A percentile compares a stretch with the other conserved stretches of the same genome.
Conservation (phyloP, 2,329 filamentous ascomycete genomes). For the Dactylellina leptospora region DNA sequence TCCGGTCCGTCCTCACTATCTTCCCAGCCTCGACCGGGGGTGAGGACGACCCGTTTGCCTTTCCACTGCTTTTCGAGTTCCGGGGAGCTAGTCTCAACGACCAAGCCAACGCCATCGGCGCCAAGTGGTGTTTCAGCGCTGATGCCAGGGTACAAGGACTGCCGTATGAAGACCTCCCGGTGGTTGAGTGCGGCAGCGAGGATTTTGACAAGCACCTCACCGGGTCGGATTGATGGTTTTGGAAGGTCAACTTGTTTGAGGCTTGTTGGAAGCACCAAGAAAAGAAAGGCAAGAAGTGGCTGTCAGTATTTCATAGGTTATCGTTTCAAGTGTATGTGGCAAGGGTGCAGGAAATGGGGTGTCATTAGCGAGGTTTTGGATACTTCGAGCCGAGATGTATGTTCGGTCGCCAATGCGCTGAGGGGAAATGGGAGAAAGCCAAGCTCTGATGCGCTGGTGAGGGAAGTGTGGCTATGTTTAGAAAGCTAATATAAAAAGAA, state of each 20-base stretch:
- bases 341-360: constrained; percentile 21
- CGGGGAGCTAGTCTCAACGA: constrained; percentile 71
- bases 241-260: constrained; percentile 70
- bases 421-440: constrained; percentile 12
- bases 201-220: constrained; percentile 78
- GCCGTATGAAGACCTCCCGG: constrained; percentile 91
- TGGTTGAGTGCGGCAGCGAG: constrained; percentile 88
- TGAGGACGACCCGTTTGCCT: constrained; percentile 77
- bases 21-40: constrained; percentile 81
- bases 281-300: constrained; percentile 27
- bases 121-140: constrained; percentile 79
- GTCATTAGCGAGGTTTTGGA: constrained; percentile 52
- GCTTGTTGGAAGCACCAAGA: constrained; percentile 56
- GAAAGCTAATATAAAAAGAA: no score
- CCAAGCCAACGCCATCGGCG: constrained; percentile 81
- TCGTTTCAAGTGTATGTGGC: constrained; percentile 39
- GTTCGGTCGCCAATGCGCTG: constrained; percentile 20
- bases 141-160: constrained; percentile 86
- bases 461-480: constrained; percentile 49
- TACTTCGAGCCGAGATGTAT: constrained; percentile 49
- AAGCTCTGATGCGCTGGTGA: constrained; percentile 25
- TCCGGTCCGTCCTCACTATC: constrained; percentile 78
- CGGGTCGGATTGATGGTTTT: constrained; percentile 69
- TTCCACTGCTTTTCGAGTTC: constrained; percentile 67
- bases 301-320: constrained; percentile 24